Evolutionary conservation across 805 yeast genomes (phyloP).

Genomic region (Starmerella vitae): DNA sequence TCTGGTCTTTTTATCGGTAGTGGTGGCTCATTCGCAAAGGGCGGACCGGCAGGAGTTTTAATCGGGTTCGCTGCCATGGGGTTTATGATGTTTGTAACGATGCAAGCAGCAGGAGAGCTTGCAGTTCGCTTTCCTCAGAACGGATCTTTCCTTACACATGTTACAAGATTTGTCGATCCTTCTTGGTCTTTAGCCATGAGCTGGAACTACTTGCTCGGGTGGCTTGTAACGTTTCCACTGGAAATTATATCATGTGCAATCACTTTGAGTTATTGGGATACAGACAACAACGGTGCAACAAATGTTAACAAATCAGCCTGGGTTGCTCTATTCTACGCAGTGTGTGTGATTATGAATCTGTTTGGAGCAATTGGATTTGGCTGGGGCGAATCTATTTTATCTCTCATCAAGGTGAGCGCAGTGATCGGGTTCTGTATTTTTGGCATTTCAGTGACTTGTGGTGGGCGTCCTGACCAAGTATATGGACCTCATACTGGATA

Average conservation of each 20-base stretch:
- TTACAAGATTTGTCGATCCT: too few relatives aligned
- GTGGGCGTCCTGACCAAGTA: too few relatives aligned
- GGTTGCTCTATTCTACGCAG: slow-evolving; percentile 43
- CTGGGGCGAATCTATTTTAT: slow-evolving; percentile 53
- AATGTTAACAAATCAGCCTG: slow-evolving; percentile 42
- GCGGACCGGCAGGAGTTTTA: slow-evolving; percentile 44
- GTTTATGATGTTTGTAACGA: slow-evolving; percentile 47
- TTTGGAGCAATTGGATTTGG: slow-evolving; percentile 53
- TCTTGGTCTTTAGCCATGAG: too few relatives aligned
- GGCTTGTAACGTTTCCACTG: slow-evolving; percentile 47
- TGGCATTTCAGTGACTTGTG: slow-evolving; percentile 37
- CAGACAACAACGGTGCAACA: slow-evolving; percentile 23
- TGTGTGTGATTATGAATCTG: slow-evolving; percentile 37
- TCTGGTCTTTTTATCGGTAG: slow-evolving; percentile 51
- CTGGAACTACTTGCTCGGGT: slow-evolving; percentile 52
- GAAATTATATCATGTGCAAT: slow-evolving; percentile 51
- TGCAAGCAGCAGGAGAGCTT: slow-evolving; percentile 55
- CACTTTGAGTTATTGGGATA: too few relatives aligned
- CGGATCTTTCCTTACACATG: too few relatives aligned
- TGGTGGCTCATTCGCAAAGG: slow-evolving; percentile 35
- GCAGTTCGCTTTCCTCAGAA: too few relatives aligned
- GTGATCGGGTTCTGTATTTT: slow-evolving; percentile 50
- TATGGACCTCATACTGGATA: slow-evolving; percentile 26
- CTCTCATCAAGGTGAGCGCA: slow-evolving; percentile 45
- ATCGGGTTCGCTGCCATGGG: slow-evolving; percentile 51